Base-by-base conservation (phyloP, 805 yeast genomes). In the Pichia rugopelliculosa region DNA sequence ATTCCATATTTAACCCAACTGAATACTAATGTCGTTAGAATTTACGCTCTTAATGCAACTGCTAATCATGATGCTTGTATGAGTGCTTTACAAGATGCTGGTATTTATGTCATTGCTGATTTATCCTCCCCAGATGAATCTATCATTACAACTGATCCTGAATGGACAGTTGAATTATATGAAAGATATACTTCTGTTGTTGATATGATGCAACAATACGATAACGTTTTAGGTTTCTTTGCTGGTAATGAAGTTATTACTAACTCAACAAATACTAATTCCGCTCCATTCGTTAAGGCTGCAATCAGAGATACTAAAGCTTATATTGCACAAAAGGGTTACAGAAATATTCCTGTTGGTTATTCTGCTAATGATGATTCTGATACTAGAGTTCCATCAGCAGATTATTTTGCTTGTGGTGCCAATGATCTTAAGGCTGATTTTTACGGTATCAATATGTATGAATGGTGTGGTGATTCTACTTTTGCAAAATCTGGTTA, bases 241-340 rank as follows among this genome's bases (percentile, higher is more conserved):
- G 98, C 98, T 25, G 99, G 98, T 52, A 93, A 93, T 68, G 99
- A 91, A 75, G 98, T 93, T 46, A 80, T 91, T 51, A 91, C 90
- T 67, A 88, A 87, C 61, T 69, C 68, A 39, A 70, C 88, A 42
- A 90, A 87, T 67, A 86, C 97, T 13, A 83, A 80, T 56, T 87
- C 97, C 27, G 89, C 97, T 25, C 88, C 97, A 1, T 91, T 82
- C 67, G 96, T 93, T 48, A 93, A 91, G 74, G 96, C 98, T 26
- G 96, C 98, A 17, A 76, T 93, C 52, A 83, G 99, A 68, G 99
- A 91, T 65, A 76, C 77, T 61, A 90, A 87, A 69, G 60, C 73
- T 17, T 89, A 93, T 69, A 86, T 93, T 57, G 66, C 71, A 46
- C 73, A 70, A 47, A 70, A 79, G 65, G 71, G 73, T 26, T 87